Conservation (phyloP, 75 land plant species). For the Cunninghamia lanceolata region DNA sequence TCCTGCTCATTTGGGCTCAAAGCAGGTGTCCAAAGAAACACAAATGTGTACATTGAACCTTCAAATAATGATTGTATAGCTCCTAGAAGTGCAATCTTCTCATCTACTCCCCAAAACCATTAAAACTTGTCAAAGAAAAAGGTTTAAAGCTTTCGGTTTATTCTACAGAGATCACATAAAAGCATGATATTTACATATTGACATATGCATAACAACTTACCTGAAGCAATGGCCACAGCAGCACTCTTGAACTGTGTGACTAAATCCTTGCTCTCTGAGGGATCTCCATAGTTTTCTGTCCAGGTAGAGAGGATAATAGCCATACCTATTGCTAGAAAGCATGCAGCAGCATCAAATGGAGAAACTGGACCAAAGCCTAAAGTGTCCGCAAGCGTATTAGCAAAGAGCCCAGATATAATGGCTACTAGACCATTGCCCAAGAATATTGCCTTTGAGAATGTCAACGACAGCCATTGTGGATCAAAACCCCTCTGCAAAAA, state of each 20-base stretch:
- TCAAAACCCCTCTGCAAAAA: slow-evolving; percentile 89
- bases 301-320: slow-evolving; percentile 78
- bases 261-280: slow-evolving; percentile 83
- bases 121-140: background rate
- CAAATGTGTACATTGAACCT: slow-evolving; percentile 99
- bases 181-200: background rate
- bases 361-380: slow-evolving; percentile 88
- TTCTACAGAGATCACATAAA: background rate
- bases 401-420: slow-evolving; percentile 86
- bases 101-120: slow-evolving; percentile 54
- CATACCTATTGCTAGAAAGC: slow-evolving; percentile 92
- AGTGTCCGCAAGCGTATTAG: slow-evolving; percentile 76
- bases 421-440: slow-evolving; percentile 96
- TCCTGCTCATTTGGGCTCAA: slow-evolving; percentile 90
- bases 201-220: slow-evolving; percentile 24
- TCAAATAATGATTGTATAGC: slow-evolving; percentile 98
- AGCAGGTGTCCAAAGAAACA: slow-evolving; percentile 98
- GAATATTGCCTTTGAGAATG: slow-evolving; percentile 95
- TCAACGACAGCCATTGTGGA: slow-evolving; percentile 91
- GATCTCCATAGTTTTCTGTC: slow-evolving; percentile 93
- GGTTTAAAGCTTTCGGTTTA: background rate
- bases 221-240: slow-evolving; percentile 92
- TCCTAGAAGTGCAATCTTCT: slow-evolving; percentile 94
- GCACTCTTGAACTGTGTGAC: slow-evolving; percentile 82
- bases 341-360: slow-evolving; percentile 94